Evolutionary conservation across 2,329 filamentous ascomycete genomes (phyloP).

Genomic region (Pseudogymnoascus sp.): DNA sequence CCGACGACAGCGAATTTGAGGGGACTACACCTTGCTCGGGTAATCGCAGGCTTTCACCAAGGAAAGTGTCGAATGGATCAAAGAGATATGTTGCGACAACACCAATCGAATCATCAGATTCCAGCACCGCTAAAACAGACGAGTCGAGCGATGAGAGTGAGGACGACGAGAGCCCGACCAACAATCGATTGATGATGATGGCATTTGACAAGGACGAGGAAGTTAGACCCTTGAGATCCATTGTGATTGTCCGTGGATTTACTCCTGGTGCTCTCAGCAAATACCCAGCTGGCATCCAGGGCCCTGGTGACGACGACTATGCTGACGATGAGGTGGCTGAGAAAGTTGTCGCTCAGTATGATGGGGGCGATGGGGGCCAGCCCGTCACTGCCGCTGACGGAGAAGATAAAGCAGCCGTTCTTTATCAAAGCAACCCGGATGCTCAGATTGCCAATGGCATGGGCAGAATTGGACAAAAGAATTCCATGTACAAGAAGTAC

Average conservation of each 20-base stretch:
- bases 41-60: background rate
- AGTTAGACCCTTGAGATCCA: background rate
- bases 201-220: conserved; percentile 3
- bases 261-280: background rate
- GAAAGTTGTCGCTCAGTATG: too few relatives aligned
- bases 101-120: background rate
- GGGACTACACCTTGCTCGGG: background rate
- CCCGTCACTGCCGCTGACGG: too few relatives aligned
- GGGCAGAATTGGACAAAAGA: background rate
- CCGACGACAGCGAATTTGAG: background rate
- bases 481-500: background rate
- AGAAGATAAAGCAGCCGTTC: too few relatives aligned
- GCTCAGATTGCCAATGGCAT: background rate
- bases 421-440: background rate
- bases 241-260: background rate
- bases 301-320: background rate
- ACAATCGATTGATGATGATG: background rate
- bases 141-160: background rate
- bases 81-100: background rate
- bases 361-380: background rate
- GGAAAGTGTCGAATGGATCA: background rate
- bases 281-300: background rate
- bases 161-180: background rate
- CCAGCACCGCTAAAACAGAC: background rate
- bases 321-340: background rate